Base-by-base conservation (phyloP, 2,329 filamentous ascomycete genomes). In the Ceratocystis colombiana region DNA sequence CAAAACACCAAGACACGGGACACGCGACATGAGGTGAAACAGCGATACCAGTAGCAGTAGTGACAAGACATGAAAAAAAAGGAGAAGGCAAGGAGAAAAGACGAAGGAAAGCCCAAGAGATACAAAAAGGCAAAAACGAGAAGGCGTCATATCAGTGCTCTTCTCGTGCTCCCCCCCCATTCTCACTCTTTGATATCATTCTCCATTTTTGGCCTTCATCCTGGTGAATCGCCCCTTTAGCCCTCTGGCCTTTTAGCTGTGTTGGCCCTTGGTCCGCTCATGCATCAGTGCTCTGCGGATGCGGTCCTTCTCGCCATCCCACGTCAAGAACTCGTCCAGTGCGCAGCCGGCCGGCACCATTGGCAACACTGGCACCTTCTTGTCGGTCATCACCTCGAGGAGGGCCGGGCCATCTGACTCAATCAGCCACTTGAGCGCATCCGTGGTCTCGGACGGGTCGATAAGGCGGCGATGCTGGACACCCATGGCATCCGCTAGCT, bases 261-360 rank as follows among this genome's bases (percentile, higher is more conserved):
- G 80, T 65, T 80, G 75, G 68, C 81, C 81, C 65, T 75, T 73
- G 1, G 84, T 87, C 71, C 87, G 79, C 75, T 86, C 77, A 70
- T 80, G 81, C 85, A 89, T 88, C 71, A 86, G 71, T 71, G 83
- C 83, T 76, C 84, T 82, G 72, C 87, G 80, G 73, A 83, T 78
- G 76, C 84, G 83, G 71, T 89, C 87, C 77, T 87, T 88, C 70
- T 77, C 83, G 79, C 85, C 82, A 75, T 96, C 90, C 77, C 90
- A 96, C 20, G 92, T 83, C 74, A 97, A 81, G 78, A 97, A 96
- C 77, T 97, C 94, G 74, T 97, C 90, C 72, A 99, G 81, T 68
- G 82, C 93, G 69, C 84, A 87, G 46, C 94, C 94, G 48, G 85
- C 87, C 2, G 93, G 93, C 61, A 99, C 94, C 94, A 97, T 97